Conservation (phyloP, 306 rosid species). For the apple (Malus domestica) region DNA sequence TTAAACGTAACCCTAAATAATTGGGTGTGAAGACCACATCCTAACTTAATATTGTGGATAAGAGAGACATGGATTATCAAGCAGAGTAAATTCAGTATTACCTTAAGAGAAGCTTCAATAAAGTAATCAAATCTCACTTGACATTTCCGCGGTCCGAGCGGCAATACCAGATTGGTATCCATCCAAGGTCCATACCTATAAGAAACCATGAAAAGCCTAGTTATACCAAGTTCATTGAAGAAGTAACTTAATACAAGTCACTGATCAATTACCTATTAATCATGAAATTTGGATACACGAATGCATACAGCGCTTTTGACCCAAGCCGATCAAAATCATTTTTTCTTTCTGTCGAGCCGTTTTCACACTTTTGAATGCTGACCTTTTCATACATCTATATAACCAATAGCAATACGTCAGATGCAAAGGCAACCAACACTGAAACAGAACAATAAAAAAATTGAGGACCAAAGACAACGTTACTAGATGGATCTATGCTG, state of each 20-base stretch:
- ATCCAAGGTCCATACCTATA: conserved; percentile 96
- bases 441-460: conserved; percentile 13
- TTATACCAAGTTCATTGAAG: background rate
- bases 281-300: conserved; percentile 88
- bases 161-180: conserved; percentile 92
- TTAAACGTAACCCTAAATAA: no score
- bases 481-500: background rate
- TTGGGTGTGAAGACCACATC: no score
- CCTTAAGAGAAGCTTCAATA: conserved; percentile 69
- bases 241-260: background rate
- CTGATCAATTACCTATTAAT: conserved; percentile 60
- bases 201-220: conserved; percentile 9
- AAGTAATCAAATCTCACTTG: conserved; percentile 73
- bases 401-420: conserved; percentile 16
- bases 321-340: conserved; percentile 67
- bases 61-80: background rate
- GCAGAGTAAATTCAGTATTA: conserved; percentile 16
- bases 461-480: background rate
- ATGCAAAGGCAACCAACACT: conserved; percentile 1
- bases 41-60: background rate
- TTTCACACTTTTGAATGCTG: conserved; percentile 82
- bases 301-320: conserved; percentile 64
- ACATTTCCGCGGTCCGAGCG: conserved; percentile 74
- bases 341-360: conserved; percentile 27
- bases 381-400: conserved; percentile 67